phyloP scores from a whole-genome alignment of 2,329 filamentous ascomycete species.

The Calonectria hawksworthii region DNA sequence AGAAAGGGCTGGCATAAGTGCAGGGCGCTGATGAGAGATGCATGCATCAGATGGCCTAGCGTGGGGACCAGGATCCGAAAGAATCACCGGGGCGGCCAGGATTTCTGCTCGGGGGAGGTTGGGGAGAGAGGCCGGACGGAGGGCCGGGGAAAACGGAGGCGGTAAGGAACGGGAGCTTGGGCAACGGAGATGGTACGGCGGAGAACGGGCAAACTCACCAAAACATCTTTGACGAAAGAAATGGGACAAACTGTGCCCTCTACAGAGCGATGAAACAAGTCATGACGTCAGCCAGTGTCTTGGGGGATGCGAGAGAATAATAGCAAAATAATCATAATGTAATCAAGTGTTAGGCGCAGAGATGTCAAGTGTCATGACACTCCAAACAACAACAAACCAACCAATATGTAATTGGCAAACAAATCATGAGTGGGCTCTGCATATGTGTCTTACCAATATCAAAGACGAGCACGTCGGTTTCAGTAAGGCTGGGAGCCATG shows the following conservation, averaged over 20 bases:
- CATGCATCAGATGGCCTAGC: constrained; percentile 36
- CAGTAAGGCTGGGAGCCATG: constrained; percentile 45
- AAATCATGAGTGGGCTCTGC: constrained; percentile 21
- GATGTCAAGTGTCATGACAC: neutral
- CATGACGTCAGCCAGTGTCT: constrained; percentile 14
- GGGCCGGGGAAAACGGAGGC: constrained; percentile 38
- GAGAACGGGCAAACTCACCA: constrained; percentile 70
- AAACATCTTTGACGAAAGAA: constrained; percentile 85
- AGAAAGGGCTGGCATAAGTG: constrained; percentile 20
- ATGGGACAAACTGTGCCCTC: constrained; percentile 88
- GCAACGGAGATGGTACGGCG: constrained; percentile 33
- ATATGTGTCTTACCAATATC: constrained; percentile 53
- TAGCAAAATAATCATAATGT: constrained; percentile 15
- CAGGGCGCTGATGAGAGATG: constrained; percentile 29
- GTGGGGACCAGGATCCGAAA: constrained; percentile 23
- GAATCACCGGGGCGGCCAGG: constrained; percentile 32
- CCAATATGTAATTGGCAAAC: neutral
- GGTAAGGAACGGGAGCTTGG: constrained; percentile 31
- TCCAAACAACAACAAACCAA: neutral
- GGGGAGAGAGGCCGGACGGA: constrained; percentile 39
- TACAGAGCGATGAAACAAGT: constrained; percentile 50
- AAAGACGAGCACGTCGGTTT: constrained; percentile 52
- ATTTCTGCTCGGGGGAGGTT: constrained; percentile 39
- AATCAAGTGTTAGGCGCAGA: neutral
- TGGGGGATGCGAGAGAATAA: neutral